Conservation (phyloP, 768 basidiomycete genomes). For the Hygrocybe punicea region DNA sequence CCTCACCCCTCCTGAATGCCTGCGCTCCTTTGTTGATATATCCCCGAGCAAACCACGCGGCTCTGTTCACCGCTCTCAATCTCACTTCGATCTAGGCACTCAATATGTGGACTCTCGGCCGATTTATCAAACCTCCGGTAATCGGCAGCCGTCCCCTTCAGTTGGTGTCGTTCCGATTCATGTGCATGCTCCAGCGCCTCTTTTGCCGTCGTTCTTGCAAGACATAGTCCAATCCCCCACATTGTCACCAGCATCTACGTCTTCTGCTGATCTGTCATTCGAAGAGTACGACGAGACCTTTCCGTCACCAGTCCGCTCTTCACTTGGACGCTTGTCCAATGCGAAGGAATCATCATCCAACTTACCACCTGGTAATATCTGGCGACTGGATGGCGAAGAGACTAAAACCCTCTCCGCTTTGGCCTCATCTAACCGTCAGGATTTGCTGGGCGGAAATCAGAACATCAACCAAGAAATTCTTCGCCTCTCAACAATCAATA, state of each 20-base stretch:
- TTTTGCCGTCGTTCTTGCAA: slow-evolving; percentile 76
- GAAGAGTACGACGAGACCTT: slow-evolving; percentile 52
- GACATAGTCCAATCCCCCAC: slow-evolving; percentile 71
- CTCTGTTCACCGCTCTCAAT: slow-evolving; percentile 49
- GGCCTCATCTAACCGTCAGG: slow-evolving; percentile 43
- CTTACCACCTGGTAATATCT: slow-evolving; percentile 54
- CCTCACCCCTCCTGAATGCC: slow-evolving; percentile 45
- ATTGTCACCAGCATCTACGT: slow-evolving; percentile 59
- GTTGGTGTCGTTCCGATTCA: slow-evolving; percentile 16
- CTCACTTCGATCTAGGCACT: slow-evolving; percentile 47
- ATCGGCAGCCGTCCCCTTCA: slow-evolving; percentile 39
- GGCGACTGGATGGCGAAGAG: slow-evolving; percentile 72
- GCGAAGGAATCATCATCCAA: slow-evolving; percentile 13
- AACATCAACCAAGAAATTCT: slow-evolving; percentile 39
- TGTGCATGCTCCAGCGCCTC: slow-evolving; percentile 45
- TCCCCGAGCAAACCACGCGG: slow-evolving; percentile 32
- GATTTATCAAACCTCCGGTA: slow-evolving; percentile 70
- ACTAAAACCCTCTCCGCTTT: slow-evolving; percentile 52
- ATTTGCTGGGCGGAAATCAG: slow-evolving; percentile 36
- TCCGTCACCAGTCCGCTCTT: slow-evolving; percentile 23
- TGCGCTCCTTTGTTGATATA: slow-evolving; percentile 38
- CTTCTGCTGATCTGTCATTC: slow-evolving; percentile 61
- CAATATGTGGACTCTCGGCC: slow-evolving; percentile 47
- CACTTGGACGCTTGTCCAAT: slow-evolving; percentile 11
- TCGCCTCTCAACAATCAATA: slow-evolving; percentile 4